Percentiles rank a stretch among this genome's conserved stretches.
Conservation (phyloP, 805 yeast species). For the Hanseniaspora taiwanica region DNA sequence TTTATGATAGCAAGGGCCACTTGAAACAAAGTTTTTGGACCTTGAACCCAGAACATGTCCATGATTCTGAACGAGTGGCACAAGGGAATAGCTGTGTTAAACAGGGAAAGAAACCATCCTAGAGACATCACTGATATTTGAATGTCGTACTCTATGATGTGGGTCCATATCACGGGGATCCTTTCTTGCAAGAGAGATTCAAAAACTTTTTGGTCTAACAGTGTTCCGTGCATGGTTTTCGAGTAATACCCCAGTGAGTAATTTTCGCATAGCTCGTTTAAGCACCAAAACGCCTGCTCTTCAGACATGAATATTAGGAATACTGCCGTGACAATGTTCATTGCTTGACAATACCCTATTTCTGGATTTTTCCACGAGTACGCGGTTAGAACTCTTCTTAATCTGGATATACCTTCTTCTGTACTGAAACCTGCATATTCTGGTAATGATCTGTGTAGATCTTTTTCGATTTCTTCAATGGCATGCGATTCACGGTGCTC, state of each 20-base stretch:
- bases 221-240: conserved; percentile 92
- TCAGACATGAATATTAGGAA: conserved; percentile 77
- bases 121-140: conserved; percentile 86
- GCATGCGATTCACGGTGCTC: conserved; percentile 62
- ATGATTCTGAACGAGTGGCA: conserved; percentile 84
- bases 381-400: conserved; percentile 81
- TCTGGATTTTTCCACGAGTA: conserved; percentile 96
- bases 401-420: conserved; percentile 69
- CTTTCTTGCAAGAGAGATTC: conserved; percentile 81
- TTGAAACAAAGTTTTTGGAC: conserved; percentile 80
- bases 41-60: conserved; percentile 83
- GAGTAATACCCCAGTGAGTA: conserved; percentile 93
- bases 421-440: conserved; percentile 91
- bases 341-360: conserved; percentile 96
- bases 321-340: conserved; percentile 87
- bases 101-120: conserved; percentile 92
- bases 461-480: conserved; percentile 93
- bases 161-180: conserved; percentile 81
- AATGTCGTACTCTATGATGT: conserved; percentile 64
- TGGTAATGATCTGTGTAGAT: conserved; percentile 84
- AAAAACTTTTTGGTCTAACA: conserved; percentile 86
- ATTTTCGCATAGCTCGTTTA: conserved; percentile 66
- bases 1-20: conserved; percentile 85
- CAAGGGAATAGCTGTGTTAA: conserved; percentile 86
- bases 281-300: conserved; percentile 94